phyloP scores from a whole-genome alignment of 176 grass and related monocot species.

The Ensete glaucum region DNA sequence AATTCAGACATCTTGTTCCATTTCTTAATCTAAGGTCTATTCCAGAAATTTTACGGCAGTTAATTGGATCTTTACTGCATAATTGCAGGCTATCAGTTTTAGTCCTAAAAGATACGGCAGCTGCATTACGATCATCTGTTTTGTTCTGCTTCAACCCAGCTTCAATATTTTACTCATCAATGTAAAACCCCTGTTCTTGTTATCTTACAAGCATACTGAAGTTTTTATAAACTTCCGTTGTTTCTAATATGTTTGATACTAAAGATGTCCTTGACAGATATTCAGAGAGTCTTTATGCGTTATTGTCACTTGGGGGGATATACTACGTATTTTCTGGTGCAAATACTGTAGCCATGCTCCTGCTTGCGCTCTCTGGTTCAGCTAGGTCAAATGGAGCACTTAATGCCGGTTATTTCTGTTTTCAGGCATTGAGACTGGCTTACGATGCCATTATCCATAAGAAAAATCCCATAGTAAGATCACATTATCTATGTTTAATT shows the following conservation, averaged over 20 bases:
- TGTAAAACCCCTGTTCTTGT: conserved; percentile 43
- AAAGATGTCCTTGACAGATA: conserved; percentile 45
- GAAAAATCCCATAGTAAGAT: conserved; percentile 51
- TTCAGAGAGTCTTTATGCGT: conserved; percentile 69
- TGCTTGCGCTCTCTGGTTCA: conserved; percentile 88
- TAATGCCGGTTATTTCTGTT: conserved; percentile 99
- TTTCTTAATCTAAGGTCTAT: too few relatives aligned
- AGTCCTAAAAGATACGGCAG: conserved; percentile 49
- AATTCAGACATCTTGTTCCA: neutral
- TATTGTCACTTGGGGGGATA: conserved; percentile 74
- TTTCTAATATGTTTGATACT: neutral
- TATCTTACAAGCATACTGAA: neutral
- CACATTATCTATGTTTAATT: conserved; percentile 5
- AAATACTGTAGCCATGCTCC: conserved; percentile 59
- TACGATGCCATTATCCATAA: conserved; percentile 55
- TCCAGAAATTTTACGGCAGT: too few relatives aligned
- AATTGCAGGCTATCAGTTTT: conserved; percentile 58
- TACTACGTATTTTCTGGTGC: conserved; percentile 83
- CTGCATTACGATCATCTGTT: conserved; percentile 52
- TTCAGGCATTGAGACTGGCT: conserved; percentile 59
- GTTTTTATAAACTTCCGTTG: neutral
- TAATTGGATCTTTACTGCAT: neutral
- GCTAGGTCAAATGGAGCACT: conserved; percentile 88
- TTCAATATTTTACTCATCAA: conserved; percentile 87
- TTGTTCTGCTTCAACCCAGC: conserved; percentile 91